phyloP scores from a whole-genome alignment of 202 grass and related monocot genomes.

The Zoysia matrella region DNA sequence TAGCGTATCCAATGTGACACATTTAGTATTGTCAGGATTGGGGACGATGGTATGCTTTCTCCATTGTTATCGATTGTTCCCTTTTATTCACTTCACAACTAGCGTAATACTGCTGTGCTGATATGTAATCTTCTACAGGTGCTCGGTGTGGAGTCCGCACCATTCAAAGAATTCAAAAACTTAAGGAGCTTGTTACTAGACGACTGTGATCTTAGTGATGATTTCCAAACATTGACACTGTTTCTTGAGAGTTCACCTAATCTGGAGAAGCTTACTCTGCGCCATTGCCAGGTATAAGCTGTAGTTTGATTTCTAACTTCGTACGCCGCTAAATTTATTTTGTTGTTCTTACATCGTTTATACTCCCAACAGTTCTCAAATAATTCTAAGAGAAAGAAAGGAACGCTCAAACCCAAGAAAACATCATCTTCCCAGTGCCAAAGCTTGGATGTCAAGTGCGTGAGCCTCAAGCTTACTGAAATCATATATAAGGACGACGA shows the following conservation, averaged over 20 bases:
- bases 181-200: not conserved
- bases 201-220: not conserved
- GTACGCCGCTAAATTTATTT: not conserved
- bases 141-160: too few relatives aligned
- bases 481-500: not conserved
- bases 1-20: not conserved
- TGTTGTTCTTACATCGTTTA: constrained; percentile 1
- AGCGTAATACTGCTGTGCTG: not conserved
- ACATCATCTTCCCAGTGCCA: not conserved
- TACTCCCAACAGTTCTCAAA: not conserved
- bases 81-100: not conserved
- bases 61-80: not conserved
- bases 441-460: not conserved
- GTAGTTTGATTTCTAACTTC: not conserved
- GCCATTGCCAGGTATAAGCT: not conserved
- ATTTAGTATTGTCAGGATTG: not conserved
- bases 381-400: not conserved
- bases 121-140: not conserved
- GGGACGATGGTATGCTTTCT: not conserved
- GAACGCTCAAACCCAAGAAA: not conserved
- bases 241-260: not conserved
- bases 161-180: constrained; percentile 9
- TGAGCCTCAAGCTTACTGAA: not conserved
- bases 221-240: not conserved
- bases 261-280: not conserved